These are phyloP conservation scores for Pseudogymnoascus sp. DNA, from an alignment of 2,329 filamentous ascomycete species.

Conservation along the genomic window DNA sequence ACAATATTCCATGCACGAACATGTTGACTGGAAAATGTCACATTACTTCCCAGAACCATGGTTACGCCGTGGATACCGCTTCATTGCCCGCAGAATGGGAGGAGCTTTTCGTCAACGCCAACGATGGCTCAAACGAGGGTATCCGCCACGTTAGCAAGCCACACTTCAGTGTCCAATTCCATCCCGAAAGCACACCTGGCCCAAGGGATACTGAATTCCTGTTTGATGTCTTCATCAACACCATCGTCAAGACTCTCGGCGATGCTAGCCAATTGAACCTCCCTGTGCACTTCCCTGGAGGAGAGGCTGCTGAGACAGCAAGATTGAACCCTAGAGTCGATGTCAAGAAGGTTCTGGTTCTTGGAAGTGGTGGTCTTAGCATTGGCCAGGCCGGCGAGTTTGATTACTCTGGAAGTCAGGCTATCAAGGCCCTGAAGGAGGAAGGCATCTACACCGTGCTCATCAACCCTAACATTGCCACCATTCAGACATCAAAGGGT, in stretches of 20 bases:
- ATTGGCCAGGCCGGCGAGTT: constrained; percentile 98
- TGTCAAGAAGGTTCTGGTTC: constrained; percentile 89
- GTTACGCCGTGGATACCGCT: constrained; percentile 79
- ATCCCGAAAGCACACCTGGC: constrained; percentile 92
- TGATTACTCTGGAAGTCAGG: constrained; percentile 96
- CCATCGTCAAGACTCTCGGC: constrained; percentile 63
- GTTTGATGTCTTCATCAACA: constrained; percentile 92
- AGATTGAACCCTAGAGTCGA: constrained; percentile 67
- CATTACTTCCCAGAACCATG: constrained; percentile 98
- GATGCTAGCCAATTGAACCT: constrained; percentile 58
- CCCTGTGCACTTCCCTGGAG: constrained; percentile 81
- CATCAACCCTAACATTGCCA: constrained; percentile 99
- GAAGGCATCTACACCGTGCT: constrained; percentile 97
- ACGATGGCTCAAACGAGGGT: constrained; percentile 96
- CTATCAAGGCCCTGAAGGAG: constrained; percentile 96
- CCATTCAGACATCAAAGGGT: constrained; percentile 96
- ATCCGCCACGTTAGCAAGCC: constrained; percentile 80
- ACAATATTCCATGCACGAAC: constrained; percentile 97
- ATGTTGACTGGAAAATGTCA: constrained; percentile 94
- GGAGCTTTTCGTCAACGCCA: constrained; percentile 95
- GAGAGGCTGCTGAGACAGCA: constrained; percentile 70
- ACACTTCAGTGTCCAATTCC: constrained; percentile 99
- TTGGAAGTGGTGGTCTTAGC: constrained; percentile 89
- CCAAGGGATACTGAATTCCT: constrained; percentile 93
- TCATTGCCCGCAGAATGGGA: constrained; percentile 74